phyloP scores from a whole-genome alignment of 169 alveolate genomes.

The Hepatocystis sp. region DNA sequence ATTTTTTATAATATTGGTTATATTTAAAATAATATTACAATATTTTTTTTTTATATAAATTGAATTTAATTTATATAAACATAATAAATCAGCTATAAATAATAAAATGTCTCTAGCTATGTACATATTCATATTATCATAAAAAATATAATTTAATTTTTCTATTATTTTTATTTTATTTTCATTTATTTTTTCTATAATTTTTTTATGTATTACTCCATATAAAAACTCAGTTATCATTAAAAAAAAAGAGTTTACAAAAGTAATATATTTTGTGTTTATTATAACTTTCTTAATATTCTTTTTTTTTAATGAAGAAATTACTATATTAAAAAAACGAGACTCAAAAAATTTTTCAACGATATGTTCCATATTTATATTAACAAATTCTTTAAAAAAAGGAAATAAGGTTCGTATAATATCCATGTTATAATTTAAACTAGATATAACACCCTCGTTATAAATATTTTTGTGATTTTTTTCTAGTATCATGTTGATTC shows the following conservation, averaged over 20 bases:
- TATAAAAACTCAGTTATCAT: conserved; percentile 68
- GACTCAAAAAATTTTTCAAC: conserved; percentile 63
- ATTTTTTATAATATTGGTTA: conserved; percentile 25
- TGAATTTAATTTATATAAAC: conserved; percentile 60
- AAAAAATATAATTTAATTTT: conserved; percentile 28
- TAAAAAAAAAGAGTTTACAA: conserved; percentile 63
- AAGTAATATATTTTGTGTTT: conserved; percentile 32
- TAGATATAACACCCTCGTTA: conserved; percentile 43
- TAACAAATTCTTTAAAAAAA: conserved; percentile 54
- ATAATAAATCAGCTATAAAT: conserved; percentile 63
- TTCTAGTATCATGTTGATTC: conserved; percentile 55
- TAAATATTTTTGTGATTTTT: conserved; percentile 21
- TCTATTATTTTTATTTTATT: conserved; percentile 30
- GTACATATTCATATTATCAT: conserved; percentile 55
- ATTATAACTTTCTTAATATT: conserved; percentile 32
- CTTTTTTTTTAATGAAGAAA: conserved; percentile 39
- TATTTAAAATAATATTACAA: conserved; percentile 29
- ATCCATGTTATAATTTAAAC: conserved; percentile 55
- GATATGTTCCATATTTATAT: conserved; percentile 55
- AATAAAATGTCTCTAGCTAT: conserved; percentile 59
- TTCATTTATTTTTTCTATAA: conserved; percentile 39
- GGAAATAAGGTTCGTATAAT: conserved; percentile 42
- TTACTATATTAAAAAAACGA: conserved; percentile 28
- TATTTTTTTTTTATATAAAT: conserved; percentile 64
- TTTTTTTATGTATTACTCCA: conserved; percentile 23